Conservation (phyloP, 495 filamentous ascomycete species). For the Penicillium fimorum region DNA sequence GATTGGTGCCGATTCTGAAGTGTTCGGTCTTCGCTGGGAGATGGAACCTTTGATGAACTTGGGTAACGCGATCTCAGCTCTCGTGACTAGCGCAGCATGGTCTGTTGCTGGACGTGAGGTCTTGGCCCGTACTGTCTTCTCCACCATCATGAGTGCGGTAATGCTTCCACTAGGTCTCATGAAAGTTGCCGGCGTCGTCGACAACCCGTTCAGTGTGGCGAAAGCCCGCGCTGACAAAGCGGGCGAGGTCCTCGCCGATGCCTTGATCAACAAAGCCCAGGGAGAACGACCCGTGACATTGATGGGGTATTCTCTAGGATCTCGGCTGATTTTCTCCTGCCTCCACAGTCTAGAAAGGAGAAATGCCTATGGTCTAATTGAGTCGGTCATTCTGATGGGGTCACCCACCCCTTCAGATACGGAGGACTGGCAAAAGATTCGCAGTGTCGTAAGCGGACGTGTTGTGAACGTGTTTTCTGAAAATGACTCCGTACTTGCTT, state of each 20-base stretch:
- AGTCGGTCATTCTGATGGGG: conserved; percentile 81
- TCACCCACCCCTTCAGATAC: conserved; percentile 69
- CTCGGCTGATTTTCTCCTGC: conserved; percentile 82
- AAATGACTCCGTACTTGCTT: conserved; percentile 74
- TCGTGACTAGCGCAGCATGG: conserved; percentile 78
- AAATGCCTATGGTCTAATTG: conserved; percentile 80
- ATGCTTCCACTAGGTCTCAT: conserved; percentile 76
- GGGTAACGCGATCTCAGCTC: conserved; percentile 67
- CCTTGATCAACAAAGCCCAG: conserved; percentile 81
- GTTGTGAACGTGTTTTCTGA: conserved; percentile 75
- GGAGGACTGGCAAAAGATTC: conserved; percentile 64
- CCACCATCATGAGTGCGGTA: conserved; percentile 63
- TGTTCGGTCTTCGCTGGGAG: conserved; percentile 86
- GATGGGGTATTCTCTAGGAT: conserved; percentile 88
- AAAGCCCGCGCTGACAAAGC: conserved; percentile 84
- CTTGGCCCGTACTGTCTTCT: conserved; percentile 73
- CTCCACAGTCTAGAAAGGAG: conserved; percentile 72
- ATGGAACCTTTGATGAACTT: conserved; percentile 72
- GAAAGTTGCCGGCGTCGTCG: conserved; percentile 76
- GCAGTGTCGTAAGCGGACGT: conserved; percentile 69
- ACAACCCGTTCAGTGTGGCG: conserved; percentile 86
- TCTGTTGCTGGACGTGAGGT: conserved; percentile 73
- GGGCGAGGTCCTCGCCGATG: conserved; percentile 80
- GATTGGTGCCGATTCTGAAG: conserved; percentile 66
- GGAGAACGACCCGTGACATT: conserved; percentile 87